Conservation (phyloP, 1,139 yeast genomes). For the Candida tetrigidarum region DNA sequence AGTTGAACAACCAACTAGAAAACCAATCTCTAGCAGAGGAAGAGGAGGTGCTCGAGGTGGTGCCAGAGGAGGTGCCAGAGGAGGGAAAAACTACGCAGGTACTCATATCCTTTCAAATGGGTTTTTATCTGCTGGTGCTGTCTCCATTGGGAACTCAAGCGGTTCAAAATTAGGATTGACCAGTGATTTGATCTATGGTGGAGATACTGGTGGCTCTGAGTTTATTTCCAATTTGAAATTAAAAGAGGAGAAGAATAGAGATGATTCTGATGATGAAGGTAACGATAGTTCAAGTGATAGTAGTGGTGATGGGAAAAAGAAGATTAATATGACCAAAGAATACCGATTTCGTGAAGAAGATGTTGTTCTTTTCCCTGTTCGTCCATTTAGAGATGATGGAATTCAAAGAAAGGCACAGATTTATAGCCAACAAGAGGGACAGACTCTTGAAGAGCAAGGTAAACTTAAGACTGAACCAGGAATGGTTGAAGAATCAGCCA, state of each 20-base stretch:
- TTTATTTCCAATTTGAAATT: slow-evolving; percentile 42
- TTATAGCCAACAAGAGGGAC: background rate
- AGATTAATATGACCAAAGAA: slow-evolving; percentile 65
- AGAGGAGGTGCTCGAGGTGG: slow-evolving; percentile 34
- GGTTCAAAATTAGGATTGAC: slow-evolving; percentile 33
- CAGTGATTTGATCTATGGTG: slow-evolving; percentile 29
- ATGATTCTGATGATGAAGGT: slow-evolving; percentile 35
- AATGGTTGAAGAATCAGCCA: background rate
- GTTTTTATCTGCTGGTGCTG: slow-evolving; percentile 71
- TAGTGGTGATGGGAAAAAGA: slow-evolving; percentile 43
- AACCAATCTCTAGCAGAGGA: slow-evolving; percentile 30
- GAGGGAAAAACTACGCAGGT: slow-evolving; percentile 55
- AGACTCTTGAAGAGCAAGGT: background rate
- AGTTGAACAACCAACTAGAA: slow-evolving; percentile 29
- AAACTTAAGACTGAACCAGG: slow-evolving; percentile 1
- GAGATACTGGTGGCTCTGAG: slow-evolving; percentile 28
- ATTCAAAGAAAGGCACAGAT: slow-evolving; percentile 7
- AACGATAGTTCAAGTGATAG: slow-evolving; percentile 1
- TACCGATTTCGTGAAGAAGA: slow-evolving; percentile 55
- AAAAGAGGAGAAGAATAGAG: slow-evolving; percentile 28
- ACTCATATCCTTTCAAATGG: slow-evolving; percentile 75
- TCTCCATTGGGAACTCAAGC: slow-evolving; percentile 43
- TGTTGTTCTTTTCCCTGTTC: slow-evolving; percentile 46
- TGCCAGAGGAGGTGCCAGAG: slow-evolving; percentile 43
- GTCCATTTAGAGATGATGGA: slow-evolving; percentile 37